phyloP scores from a whole-genome alignment of 441 rosid species.

The Dalechampia spathulata region DNA sequence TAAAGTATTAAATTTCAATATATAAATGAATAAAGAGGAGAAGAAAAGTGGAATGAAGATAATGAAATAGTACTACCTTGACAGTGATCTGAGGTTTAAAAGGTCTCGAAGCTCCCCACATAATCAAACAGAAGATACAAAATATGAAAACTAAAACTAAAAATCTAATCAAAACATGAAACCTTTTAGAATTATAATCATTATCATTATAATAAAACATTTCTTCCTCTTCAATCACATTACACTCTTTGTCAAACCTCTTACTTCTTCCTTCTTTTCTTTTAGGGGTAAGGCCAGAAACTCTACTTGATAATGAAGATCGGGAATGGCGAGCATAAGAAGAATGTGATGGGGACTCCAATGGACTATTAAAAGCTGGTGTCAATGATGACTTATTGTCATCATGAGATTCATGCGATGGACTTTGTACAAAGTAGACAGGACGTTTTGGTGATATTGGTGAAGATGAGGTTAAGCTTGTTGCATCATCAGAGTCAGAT shows the following conservation, averaged over 20 bases:
- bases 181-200: constrained; percentile 28
- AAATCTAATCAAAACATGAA: constrained; percentile 42
- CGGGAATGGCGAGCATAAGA: too few relatives aligned
- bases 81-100: constrained; percentile 52
- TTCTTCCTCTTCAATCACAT: constrained; percentile 57
- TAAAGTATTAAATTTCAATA: not conserved
- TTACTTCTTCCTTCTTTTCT: constrained; percentile 45
- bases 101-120: constrained; percentile 85
- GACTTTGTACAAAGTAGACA: constrained; percentile 67
- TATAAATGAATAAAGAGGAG: not conserved
- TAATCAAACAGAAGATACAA: constrained; percentile 59
- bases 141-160: constrained; percentile 40
- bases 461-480: constrained; percentile 47
- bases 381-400: constrained; percentile 48
- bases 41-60: not conserved
- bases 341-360: too few relatives aligned
- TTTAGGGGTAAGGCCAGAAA: constrained; percentile 55
- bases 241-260: constrained; percentile 51
- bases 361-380: constrained; percentile 23
- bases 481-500: constrained; percentile 57
- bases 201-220: constrained; percentile 35
- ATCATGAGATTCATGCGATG: constrained; percentile 63
- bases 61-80: constrained; percentile 31
- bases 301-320: constrained; percentile 27
- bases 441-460: constrained; percentile 54